Conservation (phyloP, 2,329 filamentous ascomycete species). For the Pseudogymnoascus pannorum region DNA sequence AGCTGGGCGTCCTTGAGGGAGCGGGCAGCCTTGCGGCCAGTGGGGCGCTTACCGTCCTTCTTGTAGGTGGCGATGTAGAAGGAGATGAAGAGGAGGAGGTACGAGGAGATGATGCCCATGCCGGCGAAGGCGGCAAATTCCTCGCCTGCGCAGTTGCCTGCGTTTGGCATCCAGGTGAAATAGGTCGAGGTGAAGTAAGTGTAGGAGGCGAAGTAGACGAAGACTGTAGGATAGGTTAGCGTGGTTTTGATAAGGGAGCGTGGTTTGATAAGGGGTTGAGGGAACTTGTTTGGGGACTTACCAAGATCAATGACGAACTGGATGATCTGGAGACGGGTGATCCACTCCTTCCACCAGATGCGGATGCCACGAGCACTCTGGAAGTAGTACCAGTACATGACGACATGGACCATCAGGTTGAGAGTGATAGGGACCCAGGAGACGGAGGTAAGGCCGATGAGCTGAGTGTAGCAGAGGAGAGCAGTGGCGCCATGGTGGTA, state of each 20-base stretch:
- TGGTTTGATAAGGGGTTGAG: not conserved
- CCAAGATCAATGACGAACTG: constrained; percentile 96
- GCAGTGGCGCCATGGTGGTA: constrained; percentile 98
- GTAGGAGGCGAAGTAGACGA: constrained; percentile 99
- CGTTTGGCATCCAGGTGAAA: constrained; percentile 76
- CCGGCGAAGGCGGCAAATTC: constrained; percentile 93
- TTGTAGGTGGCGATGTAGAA: constrained; percentile 98
- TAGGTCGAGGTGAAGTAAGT: constrained; percentile 94
- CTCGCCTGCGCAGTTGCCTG: constrained; percentile 84
- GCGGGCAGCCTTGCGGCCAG: constrained; percentile 65
- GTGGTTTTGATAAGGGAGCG: constrained; percentile 15
- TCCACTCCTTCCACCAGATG: constrained; percentile 99
- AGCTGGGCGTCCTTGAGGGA: constrained; percentile 38
- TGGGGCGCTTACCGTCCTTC: constrained; percentile 72
- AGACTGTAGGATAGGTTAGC: constrained; percentile 53
- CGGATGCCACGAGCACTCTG: constrained; percentile 90
- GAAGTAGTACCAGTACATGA: constrained; percentile 99
- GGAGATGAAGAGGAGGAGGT: constrained; percentile 95
- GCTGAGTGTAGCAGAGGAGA: constrained; percentile 94
- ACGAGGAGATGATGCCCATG: constrained; percentile 86
- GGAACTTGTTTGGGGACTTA: constrained; percentile 38
- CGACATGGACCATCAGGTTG: constrained; percentile 89
- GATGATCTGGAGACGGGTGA: constrained; percentile 92
- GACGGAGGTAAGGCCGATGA: constrained; percentile 85
- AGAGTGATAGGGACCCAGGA: constrained; percentile 92